Evolutionary conservation across 176 grass and related monocot genomes (phyloP), one percentile per base, ranked within the genome.

Genomic region (Canna indica): DNA sequence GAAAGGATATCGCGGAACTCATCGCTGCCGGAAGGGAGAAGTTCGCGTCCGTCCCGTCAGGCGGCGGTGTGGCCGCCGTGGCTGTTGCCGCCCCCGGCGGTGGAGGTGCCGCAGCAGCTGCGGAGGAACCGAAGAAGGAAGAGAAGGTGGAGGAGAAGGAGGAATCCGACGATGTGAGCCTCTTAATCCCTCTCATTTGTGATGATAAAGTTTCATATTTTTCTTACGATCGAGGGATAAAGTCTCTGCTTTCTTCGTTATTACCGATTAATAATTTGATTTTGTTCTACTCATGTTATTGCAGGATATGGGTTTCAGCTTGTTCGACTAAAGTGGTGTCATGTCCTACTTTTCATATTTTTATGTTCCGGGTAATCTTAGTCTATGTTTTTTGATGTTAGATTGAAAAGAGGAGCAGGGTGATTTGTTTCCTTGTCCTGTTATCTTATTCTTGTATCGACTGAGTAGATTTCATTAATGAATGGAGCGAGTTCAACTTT

Each of bases 131-230:
- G 22, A 27, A 41, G n/a, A 69, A 69, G 38, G 66, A 69, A 45
- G 66, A 69, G 36, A 69, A 69, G 66, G 39, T 27, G 8, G 66
- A 69, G 39, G 66, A 69, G 38, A 69, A 69, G 67, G 67, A 69
- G 41, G 67, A 69, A 45, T 69, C 39, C 5, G 66, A 69, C 13
- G 66, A 69, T 2, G 66, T 69, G 38, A 31, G 67, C 34, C 50
- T 54, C 50, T 54, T 24, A n/a, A 54, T 54, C 18, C 50, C 22
- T 4, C 47, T 16, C 18, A 38, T 38, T 38, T 38, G 4, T 38
- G 5, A 10, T 44, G 1, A 11, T 11, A 44, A 44, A 44, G 13
- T 44, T n/a, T n/a, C 7, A 11, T 44, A 7, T 44, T 44, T 4
- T 59, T 10, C 22, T 25, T 59, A 22, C 56, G 14, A 33, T 64